A percentile compares a stretch with the other conserved stretches of the same genome.
Evolutionary conservation across 305 asterid genomes (phyloP).

Genomic region (Lippia alba): DNA sequence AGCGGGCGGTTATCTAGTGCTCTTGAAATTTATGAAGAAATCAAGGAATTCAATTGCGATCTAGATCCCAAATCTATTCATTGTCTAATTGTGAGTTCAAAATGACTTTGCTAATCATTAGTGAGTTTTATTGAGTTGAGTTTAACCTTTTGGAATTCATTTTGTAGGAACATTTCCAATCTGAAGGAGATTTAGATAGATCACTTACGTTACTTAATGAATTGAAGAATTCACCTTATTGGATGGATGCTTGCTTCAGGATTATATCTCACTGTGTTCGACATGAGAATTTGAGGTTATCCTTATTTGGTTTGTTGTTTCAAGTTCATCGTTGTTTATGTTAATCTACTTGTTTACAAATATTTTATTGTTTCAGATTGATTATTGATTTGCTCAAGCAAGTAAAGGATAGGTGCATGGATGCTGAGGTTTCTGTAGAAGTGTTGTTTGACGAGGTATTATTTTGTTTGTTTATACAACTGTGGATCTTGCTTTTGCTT

Average conservation of each 20-base stretch:
- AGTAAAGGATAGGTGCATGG: conserved; percentile 54
- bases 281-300: conserved; percentile 74
- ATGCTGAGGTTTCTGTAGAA: conserved; percentile 56
- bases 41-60: conserved; percentile 53
- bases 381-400: conserved; percentile 73
- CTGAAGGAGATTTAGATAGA: conserved; percentile 66
- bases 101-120: conserved; percentile 26
- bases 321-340: conserved; percentile 20
- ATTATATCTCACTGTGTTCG: conserved; percentile 69
- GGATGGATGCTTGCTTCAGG: conserved; percentile 76
- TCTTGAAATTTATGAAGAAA: conserved; percentile 68
- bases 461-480: conserved; percentile 23
- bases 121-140: conserved; percentile 26
- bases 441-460: conserved; percentile 80
- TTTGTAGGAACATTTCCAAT: conserved; percentile 65
- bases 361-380: conserved; percentile 48
- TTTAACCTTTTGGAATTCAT: conserved; percentile 28
- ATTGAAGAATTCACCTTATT: conserved; percentile 55
- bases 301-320: conserved; percentile 28
- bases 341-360: conserved; percentile 26
- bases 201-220: conserved; percentile 77
- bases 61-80: conserved; percentile 70
- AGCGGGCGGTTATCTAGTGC: conserved; percentile 80
- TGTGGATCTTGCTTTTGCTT: conserved; percentile 17
- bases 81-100: conserved; percentile 72